phyloP scores from a whole-genome alignment of 2,329 filamentous ascomycete genomes.

The Dactylonectria estremocensis region DNA sequence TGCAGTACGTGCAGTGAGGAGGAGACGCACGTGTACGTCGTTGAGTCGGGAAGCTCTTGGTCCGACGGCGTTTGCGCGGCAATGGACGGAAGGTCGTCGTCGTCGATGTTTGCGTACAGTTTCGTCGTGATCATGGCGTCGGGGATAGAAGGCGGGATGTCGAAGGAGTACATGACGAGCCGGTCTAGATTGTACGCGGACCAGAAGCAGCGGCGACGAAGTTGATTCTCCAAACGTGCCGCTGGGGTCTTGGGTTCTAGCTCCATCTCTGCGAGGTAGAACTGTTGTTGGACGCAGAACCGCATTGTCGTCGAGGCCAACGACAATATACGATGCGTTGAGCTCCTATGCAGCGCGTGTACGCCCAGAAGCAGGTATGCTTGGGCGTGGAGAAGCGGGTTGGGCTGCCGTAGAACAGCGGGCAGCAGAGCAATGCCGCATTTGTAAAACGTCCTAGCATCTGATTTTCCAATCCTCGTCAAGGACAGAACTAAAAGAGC shows the following conservation, averaged over 20 bases:
- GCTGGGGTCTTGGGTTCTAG: constrained; percentile 9
- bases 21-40: constrained; percentile 43
- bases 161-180: constrained; percentile 45
- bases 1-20: constrained; percentile 47
- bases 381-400: constrained; percentile 37
- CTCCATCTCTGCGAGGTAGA: constrained; percentile 47
- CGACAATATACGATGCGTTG: constrained; percentile 47
- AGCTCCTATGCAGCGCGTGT: constrained; percentile 48
- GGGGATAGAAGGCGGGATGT: constrained; percentile 45
- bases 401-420: constrained; percentile 30
- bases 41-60: constrained; percentile 28
- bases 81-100: constrained; percentile 39
- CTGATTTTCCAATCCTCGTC: constrained; percentile 35
- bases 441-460: constrained; percentile 39
- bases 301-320: constrained; percentile 46
- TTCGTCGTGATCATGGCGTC: constrained; percentile 49
- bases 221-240: constrained; percentile 35
- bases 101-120: constrained; percentile 47
- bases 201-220: constrained; percentile 51
- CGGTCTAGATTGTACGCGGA: constrained; percentile 50
- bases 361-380: constrained; percentile 44
- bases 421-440: constrained; percentile 36
- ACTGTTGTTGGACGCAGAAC: constrained; percentile 48
- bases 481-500: constrained; percentile 38
- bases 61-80: constrained; percentile 26